Evolutionary conservation across 805 yeast species (phyloP).

Genomic region (Metschnikowia lunata): DNA sequence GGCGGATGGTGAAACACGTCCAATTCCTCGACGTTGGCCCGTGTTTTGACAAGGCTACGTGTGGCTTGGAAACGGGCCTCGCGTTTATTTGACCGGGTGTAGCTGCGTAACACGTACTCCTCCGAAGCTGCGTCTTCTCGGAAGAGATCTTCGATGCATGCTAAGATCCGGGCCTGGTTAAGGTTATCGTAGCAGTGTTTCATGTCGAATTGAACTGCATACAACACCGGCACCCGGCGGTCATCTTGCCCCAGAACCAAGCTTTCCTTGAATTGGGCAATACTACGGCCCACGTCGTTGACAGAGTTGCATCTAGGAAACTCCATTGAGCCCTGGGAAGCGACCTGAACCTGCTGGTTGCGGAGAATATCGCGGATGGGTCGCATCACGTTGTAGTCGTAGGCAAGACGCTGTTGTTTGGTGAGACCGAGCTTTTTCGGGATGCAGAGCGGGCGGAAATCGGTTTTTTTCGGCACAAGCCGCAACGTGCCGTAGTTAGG

Average conservation of each 20-base stretch:
- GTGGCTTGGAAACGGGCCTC: not conserved
- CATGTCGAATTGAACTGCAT: slow-evolving; percentile 69
- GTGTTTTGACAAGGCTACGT: slow-evolving; percentile 11
- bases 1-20: slow-evolving; percentile 9
- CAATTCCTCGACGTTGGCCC: slow-evolving; percentile 13
- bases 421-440: slow-evolving; percentile 29
- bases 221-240: slow-evolving; percentile 33
- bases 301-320: slow-evolving; percentile 39
- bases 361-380: slow-evolving; percentile 36
- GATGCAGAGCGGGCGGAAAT: slow-evolving; percentile 56
- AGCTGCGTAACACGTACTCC: slow-evolving; percentile 10
- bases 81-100: not conserved
- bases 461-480: slow-evolving; percentile 56
- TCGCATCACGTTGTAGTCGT: slow-evolving; percentile 33
- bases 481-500: slow-evolving; percentile 37
- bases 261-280: slow-evolving; percentile 35
- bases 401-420: slow-evolving; percentile 27
- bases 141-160: slow-evolving; percentile 27
- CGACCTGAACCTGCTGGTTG: slow-evolving; percentile 13
- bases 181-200: slow-evolving; percentile 73
- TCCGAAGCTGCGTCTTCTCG: slow-evolving; percentile 8
- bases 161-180: slow-evolving; percentile 42
- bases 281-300: slow-evolving; percentile 38
- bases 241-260: slow-evolving; percentile 4
- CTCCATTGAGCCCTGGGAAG: not conserved